Conservation (phyloP, 2,329 filamentous ascomycete genomes). For the Lecanicillium sp. region DNA sequence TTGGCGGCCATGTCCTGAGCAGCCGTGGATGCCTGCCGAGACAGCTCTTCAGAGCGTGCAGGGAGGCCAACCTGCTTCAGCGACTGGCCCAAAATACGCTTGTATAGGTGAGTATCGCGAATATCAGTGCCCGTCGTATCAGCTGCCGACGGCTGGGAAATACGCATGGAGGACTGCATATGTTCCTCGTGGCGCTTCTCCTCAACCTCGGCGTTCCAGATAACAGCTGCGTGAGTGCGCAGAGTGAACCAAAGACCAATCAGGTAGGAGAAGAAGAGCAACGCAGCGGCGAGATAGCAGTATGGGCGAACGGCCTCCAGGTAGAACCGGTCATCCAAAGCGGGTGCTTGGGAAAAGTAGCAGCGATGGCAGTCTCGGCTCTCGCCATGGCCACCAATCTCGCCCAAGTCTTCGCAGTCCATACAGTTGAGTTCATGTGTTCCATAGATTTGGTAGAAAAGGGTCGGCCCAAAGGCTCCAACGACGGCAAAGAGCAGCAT, state of each 20-base stretch:
- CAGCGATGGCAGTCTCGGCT: conserved; percentile 79
- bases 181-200: conserved; percentile 63
- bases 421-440: conserved; percentile 91
- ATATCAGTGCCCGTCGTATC: conserved; percentile 59
- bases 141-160: conserved; percentile 29
- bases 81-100: conserved; percentile 85
- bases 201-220: conserved; percentile 82
- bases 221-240: conserved; percentile 89
- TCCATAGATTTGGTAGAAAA: conserved; percentile 98
- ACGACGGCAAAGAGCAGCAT: conserved; percentile 97
- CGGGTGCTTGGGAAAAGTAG: conserved; percentile 84
- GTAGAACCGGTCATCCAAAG: conserved; percentile 82
- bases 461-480: conserved; percentile 85
- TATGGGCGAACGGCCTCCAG: conserved; percentile 86
- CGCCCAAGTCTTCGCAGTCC: conserved; percentile 45
- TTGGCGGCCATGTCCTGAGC: conserved; percentile 29
- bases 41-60: conserved; percentile 40
- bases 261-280: conserved; percentile 87
- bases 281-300: conserved; percentile 76
- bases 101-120: conserved; percentile 83
- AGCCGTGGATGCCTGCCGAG: conserved; percentile 29
- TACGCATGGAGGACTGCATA: conserved; percentile 23
- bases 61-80: conserved; percentile 72
- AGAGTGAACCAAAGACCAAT: conserved; percentile 95
- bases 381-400: conserved; percentile 25